Evolutionary conservation across 805 yeast genomes (phyloP).

Genomic region (Jamesozyma spencerorum): DNA sequence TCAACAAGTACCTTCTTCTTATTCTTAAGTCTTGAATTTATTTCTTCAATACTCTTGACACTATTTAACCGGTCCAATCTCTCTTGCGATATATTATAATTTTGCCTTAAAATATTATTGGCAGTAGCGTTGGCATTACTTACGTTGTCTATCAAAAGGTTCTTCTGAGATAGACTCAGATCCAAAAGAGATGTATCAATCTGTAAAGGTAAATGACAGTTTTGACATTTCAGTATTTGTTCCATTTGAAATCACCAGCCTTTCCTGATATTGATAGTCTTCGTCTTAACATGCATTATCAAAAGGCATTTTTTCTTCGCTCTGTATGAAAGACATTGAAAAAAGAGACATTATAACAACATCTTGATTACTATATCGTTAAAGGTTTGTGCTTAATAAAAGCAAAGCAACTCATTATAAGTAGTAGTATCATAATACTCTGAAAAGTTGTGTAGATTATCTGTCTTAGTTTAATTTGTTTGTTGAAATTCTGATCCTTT

Average conservation of each 20-base stretch:
- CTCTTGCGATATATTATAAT: slow-evolving; percentile 17
- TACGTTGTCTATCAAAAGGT: slow-evolving; percentile 29
- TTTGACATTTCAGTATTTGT: slow-evolving; percentile 31
- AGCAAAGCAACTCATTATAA: no score
- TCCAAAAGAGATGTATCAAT: slow-evolving; percentile 37
- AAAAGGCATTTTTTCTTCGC: no score
- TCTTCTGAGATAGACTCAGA: slow-evolving; percentile 37
- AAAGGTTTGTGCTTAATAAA: no score
- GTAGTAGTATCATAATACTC: no score
- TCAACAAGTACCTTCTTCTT: slow-evolving; percentile 12
- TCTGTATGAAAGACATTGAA: no score
- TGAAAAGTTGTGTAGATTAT: no score
- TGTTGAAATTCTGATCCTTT: no score
- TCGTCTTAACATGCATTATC: no score
- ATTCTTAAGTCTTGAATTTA: slow-evolving; percentile 21
- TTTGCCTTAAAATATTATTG: slow-evolving; percentile 4
- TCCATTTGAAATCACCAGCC: neutral
- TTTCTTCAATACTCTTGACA: slow-evolving; percentile 15
- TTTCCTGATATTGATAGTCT: no score
- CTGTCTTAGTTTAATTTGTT: no score
- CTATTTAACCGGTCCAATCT: slow-evolving; percentile 14
- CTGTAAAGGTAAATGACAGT: slow-evolving; percentile 36
- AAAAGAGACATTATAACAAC: no score
- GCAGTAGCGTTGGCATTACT: neutral
- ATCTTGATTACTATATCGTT: no score